Conservation (phyloP, 2,329 filamentous ascomycete species). For the Monilinia polystroma region DNA sequence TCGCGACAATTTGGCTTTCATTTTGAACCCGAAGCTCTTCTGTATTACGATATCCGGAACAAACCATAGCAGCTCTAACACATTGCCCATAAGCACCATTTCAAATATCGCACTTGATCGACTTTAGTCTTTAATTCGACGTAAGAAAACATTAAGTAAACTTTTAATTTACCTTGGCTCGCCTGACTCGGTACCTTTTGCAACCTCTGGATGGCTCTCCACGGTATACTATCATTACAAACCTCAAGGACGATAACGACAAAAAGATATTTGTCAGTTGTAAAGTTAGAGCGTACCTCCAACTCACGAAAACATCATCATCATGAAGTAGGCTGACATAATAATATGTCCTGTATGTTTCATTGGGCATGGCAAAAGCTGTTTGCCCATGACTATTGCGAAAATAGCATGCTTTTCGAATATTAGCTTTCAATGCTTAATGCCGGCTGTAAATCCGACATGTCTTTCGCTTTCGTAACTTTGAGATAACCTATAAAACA, state of each 20-base stretch:
- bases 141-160: not conserved
- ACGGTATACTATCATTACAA: not conserved
- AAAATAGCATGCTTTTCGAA: not conserved
- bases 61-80: conserved; percentile 19
- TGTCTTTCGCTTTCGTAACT: too few species aligned
- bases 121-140: not conserved
- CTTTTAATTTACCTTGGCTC: conserved; percentile 23
- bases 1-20: conserved; percentile 9
- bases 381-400: too few species aligned
- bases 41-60: conserved; percentile 22
- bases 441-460: not conserved
- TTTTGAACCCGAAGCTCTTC: conserved; percentile 20
- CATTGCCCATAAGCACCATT: conserved; percentile 18
- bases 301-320: not conserved
- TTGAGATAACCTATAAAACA: not conserved
- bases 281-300: too few species aligned
- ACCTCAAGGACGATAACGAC: not conserved
- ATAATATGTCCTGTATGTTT: not conserved
- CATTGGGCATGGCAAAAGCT: not conserved
- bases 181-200: conserved; percentile 26
- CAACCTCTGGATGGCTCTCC: conserved; percentile 26
- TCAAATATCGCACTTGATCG: conserved; percentile 26
- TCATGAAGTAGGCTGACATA: not conserved
- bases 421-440: not conserved
- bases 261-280: too few species aligned